Conservation (phyloP, 1,139 yeast genomes). For the Hemisphaericaspora xylanilytica region DNA sequence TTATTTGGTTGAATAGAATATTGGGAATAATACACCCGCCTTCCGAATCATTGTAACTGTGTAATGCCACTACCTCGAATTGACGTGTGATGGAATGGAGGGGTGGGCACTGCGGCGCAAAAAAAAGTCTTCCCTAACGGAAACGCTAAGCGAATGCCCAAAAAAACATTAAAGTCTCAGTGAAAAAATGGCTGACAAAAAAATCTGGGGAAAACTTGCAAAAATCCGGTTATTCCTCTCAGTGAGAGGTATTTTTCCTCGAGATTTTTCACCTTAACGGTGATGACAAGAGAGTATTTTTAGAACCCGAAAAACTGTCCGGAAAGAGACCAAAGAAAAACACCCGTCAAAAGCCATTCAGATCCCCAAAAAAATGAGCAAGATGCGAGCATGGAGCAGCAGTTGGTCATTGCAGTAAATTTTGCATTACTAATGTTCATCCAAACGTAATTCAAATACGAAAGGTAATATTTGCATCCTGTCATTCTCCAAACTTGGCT, state of each 20-base stretch:
- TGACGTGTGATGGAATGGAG: neutral
- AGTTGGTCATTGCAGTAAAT: too few species aligned
- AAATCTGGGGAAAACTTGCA: constrained; percentile 1
- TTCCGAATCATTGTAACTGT: too few species aligned
- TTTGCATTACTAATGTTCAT: too few species aligned
- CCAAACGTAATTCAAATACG: too few species aligned
- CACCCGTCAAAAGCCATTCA: constrained; percentile 2
- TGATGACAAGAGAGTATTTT: neutral
- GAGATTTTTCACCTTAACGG: neutral
- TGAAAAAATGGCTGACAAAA: neutral
- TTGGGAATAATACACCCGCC: too few species aligned
- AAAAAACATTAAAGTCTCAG: neutral
- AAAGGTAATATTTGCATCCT: too few species aligned
- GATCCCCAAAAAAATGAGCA: neutral
- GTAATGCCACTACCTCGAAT: too few species aligned
- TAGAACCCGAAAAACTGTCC: constrained; percentile 1
- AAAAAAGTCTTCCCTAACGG: neutral
- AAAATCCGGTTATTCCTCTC: neutral
- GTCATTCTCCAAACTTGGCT: too few species aligned
- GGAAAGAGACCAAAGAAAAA: neutral
- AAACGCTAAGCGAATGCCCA: neutral
- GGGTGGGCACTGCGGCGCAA: neutral
- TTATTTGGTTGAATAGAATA: too few species aligned
- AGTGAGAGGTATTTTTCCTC: neutral
- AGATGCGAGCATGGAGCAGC: too few species aligned